Base-by-base conservation (phyloP, 306 rosid species). In the Lagenaria siceraria region DNA sequence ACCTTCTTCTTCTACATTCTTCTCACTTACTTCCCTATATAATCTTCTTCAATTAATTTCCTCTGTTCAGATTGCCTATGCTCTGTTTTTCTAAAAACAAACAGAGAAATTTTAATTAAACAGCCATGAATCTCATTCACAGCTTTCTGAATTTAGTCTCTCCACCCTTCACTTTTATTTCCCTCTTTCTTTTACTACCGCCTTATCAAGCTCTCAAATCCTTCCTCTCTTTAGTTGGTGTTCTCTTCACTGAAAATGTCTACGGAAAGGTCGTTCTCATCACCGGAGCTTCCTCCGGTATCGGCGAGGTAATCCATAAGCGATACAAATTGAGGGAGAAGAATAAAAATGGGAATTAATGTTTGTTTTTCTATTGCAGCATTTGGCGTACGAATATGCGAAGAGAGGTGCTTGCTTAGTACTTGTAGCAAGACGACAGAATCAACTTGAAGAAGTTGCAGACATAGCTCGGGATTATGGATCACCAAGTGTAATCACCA, bases 361-460 rank as follows among this genome's bases (percentile, higher is more conserved):
- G 22, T 53, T 18, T 53, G 14, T 18, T 38, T 55, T 43, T 36
- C n/a, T 1, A 42, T 46, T 77, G 53, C 63, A 88, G 93, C 73
- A 87, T 59, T 79, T 92, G 84, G 97, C 96, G n/a, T 93, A 91
- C 51, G 98, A 89, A 80, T 91, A 93, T 78, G 96, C 83, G 0
- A 85, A 69, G 75, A 83, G 84, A 84, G 92, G 96, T 35, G 96
- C 97, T 48, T 48, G 78, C 21, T 62, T 91, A 43, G 90, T 87
- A 0, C 84, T 93, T 40, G 86, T 78, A 27, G 97, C 87, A 64
- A 68, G 88, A 24, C 89, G 85, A 78, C 80, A 83, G 78, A 82
- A 84, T 4, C 68, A 75, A 0, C 87, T 89, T 4, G 66, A 10
- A 56, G 82, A 78, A 64, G 97, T 91, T 51, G 86, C 83, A 3